Evolutionary conservation across 306 rosid genomes (phyloP), one percentile per base, ranked within the genome.

Genomic region (Quercus dentata): DNA sequence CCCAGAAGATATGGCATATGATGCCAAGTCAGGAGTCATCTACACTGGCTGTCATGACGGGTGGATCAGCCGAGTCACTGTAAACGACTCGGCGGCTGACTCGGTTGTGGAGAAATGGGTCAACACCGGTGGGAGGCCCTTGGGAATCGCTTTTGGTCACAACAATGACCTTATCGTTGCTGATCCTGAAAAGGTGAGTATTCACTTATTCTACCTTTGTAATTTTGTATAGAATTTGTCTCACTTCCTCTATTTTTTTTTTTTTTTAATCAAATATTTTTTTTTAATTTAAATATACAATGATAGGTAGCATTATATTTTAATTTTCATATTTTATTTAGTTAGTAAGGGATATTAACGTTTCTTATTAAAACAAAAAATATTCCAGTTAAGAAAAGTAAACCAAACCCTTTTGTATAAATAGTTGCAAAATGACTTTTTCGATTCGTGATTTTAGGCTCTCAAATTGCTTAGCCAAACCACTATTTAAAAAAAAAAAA

Each of bases 21-120:
- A 92, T 49, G 44, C 85, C 1, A 62, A 1, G 20, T 38, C 33
- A 4, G 78, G 94, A 41, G 76, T 91, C 13, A 28, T 94, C 58
- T 92, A 94, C 78, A 89, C 97, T 0, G 91, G 98, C 0, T 91
- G 96, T 52, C 76, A 18, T 1, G 94, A 90, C 44, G 97, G 97
- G 76, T 92, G 97, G 98, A 59, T 8, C 46, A 41, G 46, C 46
- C 46, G 46, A 41, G 46, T 41, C 46, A 41, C 46, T 41, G 11
- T 41, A 41, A 41, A 41, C 12, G 46, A 41, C 46, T 41, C 46
- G 3, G 46, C 46, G 12, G 46, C 46, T 41, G 46, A 41, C 46
- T 41, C 46, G 46, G 89, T 46, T 8, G 85, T 94, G 15, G 86
- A 87, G 33, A 59, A 85, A 3, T 92, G 94, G 98, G 86, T 87